Conservation (phyloP, 305 asterid species). For the Fraxinus xanthoxyloides region DNA sequence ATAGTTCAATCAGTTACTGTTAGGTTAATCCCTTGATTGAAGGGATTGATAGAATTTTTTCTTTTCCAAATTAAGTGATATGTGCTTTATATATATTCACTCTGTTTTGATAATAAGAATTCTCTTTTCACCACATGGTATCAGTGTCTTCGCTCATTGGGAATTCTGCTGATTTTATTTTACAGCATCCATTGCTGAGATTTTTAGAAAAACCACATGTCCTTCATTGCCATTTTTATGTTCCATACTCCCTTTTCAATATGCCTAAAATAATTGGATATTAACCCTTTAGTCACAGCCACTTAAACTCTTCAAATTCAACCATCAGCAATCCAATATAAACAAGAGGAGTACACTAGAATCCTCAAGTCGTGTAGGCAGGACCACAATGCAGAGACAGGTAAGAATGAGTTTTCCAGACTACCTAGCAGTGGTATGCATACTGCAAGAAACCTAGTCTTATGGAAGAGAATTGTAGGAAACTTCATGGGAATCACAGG, state of each 20-base stretch:
- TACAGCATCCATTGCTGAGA: background rate
- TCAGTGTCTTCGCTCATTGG: background rate
- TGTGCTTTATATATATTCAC: background rate
- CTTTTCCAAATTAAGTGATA: background rate
- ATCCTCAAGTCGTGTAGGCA: background rate
- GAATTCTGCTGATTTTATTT: background rate
- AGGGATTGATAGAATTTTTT: background rate
- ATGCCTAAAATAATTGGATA: background rate
- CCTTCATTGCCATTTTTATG: background rate
- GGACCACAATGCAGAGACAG: background rate
- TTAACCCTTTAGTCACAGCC: background rate
- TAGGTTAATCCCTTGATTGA: background rate
- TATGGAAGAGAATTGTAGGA: background rate
- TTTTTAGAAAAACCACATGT: background rate
- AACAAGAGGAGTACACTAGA: background rate
- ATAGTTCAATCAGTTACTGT: background rate
- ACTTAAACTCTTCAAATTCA: background rate
- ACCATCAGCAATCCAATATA: background rate
- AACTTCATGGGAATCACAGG: background rate
- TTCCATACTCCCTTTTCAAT: background rate
- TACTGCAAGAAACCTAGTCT: background rate
- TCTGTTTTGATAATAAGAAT: background rate
- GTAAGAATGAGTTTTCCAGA: background rate
- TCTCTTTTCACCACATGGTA: background rate
- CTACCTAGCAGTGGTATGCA: background rate